A percentile compares a stretch with the other conserved stretches of the same genome.
Conservation (phyloP, 441 rosid genomes). For the Adansonia madagascariensis region DNA sequence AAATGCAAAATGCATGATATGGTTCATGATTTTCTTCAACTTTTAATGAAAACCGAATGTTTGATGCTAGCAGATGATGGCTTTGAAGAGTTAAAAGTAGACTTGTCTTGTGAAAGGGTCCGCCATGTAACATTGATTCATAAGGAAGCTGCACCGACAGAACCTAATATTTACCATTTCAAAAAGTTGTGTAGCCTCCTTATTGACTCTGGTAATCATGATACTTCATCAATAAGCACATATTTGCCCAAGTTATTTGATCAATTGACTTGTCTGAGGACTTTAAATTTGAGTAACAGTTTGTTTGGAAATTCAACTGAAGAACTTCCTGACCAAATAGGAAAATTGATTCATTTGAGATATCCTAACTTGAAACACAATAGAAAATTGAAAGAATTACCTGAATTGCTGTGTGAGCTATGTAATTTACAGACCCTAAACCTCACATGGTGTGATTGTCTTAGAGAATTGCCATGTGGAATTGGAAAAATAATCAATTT, state of each 20-base stretch:
- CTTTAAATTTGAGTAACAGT: slow-evolving; percentile 7
- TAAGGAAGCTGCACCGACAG: neutral
- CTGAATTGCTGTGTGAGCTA: neutral
- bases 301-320: slow-evolving; percentile 9
- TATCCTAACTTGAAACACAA: slow-evolving; percentile 17
- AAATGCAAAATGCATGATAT: slow-evolving; percentile 24
- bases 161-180: neutral
- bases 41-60: neutral
- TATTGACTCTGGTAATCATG: neutral
- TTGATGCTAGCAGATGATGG: neutral
- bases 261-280: neutral
- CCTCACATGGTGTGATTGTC: slow-evolving; percentile 5
- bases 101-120: neutral
- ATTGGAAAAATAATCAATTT: slow-evolving; percentile 27
- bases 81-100: neutral
- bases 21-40: slow-evolving; percentile 12
- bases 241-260: neutral
- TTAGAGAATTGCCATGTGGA: neutral
- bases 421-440: slow-evolving; percentile 30
- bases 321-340: slow-evolving; percentile 1
- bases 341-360: slow-evolving; percentile 26
- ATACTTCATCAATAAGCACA: neutral
- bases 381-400: neutral
- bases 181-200: slow-evolving; percentile 17
- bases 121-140: neutral